Evolutionary conservation across 129 eudicot species (phyloP).

Genomic region (Gnaphalium uliginosum): DNA sequence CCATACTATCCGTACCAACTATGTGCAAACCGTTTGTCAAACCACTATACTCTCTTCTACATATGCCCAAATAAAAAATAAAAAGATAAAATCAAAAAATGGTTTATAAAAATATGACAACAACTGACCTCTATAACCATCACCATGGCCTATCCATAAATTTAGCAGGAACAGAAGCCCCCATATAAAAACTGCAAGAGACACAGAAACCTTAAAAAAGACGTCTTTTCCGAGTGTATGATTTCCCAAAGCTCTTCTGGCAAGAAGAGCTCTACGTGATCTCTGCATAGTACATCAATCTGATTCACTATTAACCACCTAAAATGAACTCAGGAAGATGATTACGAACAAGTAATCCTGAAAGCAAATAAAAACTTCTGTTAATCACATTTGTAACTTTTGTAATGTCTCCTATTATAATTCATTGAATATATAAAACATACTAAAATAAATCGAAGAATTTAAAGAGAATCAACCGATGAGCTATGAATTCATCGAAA

Average conservation of each 20-base stretch:
- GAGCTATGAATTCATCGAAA: not conserved
- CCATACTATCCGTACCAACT: not conserved
- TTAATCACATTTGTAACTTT: not conserved
- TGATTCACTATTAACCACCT: conserved; percentile 30
- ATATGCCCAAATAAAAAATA: not conserved
- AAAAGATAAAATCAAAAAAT: not conserved
- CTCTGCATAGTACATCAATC: conserved; percentile 95
- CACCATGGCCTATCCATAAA: conserved; percentile 76
- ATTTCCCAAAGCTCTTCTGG: conserved; percentile 78
- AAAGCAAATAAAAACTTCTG: not conserved
- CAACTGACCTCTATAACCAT: conserved; percentile 71
- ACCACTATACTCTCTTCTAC: not conserved
- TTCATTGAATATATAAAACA: too few relatives aligned
- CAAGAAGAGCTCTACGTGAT: conserved; percentile 92
- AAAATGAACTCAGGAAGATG: conserved; percentile 24
- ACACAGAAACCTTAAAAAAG: conserved; percentile 64
- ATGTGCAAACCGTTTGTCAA: conserved; percentile 7
- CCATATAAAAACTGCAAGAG: conserved; percentile 76
- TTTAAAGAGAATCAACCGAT: not conserved
- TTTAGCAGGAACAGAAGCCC: conserved; percentile 70
- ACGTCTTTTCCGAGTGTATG: conserved; percentile 45
- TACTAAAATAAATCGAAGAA: not conserved
- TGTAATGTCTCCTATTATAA: not conserved
- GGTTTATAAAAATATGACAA: not conserved
- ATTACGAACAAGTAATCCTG: conserved; percentile 32